These are phyloP conservation scores for Pseudotsuga menziesii DNA, from an alignment of 75 land plant species.

Conservation along the genomic window DNA sequence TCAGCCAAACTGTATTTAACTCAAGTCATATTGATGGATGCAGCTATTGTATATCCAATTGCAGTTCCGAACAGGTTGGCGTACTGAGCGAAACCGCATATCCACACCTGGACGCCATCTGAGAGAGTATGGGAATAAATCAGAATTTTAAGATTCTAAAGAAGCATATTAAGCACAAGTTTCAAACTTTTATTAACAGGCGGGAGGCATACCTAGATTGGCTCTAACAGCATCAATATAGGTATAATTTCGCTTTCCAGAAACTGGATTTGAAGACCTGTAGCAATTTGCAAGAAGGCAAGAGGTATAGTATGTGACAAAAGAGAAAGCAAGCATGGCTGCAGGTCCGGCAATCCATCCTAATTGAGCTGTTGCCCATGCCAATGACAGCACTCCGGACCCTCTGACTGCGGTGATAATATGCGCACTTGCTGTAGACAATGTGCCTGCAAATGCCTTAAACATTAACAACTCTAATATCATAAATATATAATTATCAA, in stretches of 20 bases:
- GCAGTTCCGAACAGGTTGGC: conserved; percentile 51
- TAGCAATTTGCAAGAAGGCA: conserved; percentile 65
- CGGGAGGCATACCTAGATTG: not conserved
- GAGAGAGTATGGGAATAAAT: not conserved
- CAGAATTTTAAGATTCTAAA: too few species aligned
- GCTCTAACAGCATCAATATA: conserved; percentile 66
- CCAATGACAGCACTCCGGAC: conserved; percentile 69
- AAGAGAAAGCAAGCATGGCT: conserved; percentile 45
- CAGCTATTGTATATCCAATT: conserved; percentile 58
- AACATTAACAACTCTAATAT: not conserved
- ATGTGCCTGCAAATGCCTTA: conserved; percentile 14
- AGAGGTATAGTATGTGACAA: conserved; percentile 52
- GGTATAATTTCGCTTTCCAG: conserved; percentile 68
- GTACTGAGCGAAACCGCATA: conserved; percentile 44
- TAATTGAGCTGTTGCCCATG: conserved; percentile 76
- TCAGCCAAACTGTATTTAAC: not conserved
- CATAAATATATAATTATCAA: not conserved
- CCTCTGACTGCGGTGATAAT: conserved; percentile 66
- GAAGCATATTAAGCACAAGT: too few species aligned
- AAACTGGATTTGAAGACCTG: conserved; percentile 49
- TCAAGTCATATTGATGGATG: conserved; percentile 73
- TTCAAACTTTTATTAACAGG: too few species aligned
- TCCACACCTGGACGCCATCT: conserved; percentile 31
- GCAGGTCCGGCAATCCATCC: conserved; percentile 80
- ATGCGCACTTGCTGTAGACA: conserved; percentile 75